Evolutionary conservation across 2,329 filamentous ascomycete genomes (phyloP).

Genomic region (Trichoderma simmonsii): DNA sequence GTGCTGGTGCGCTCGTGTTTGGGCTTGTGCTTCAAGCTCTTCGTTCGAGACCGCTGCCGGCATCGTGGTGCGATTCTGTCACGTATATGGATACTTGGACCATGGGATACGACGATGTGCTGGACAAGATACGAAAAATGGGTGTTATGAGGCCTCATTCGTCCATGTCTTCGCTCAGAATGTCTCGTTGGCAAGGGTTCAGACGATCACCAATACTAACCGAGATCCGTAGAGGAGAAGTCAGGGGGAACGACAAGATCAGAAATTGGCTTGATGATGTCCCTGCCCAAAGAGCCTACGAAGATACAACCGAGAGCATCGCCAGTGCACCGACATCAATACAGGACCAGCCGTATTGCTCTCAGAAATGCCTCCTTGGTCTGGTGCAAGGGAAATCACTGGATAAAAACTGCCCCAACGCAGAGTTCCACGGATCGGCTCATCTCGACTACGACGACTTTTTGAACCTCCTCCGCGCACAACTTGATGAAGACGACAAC

Average conservation of each 20-base stretch:
- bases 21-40: conserved; percentile 37
- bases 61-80: conserved; percentile 32
- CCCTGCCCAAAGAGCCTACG: background rate
- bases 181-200: conserved; percentile 31
- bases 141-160: conserved; percentile 22
- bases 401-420: conserved; percentile 22
- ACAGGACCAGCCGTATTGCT: conserved; percentile 29
- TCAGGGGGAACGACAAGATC: background rate
- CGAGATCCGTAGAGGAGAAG: background rate
- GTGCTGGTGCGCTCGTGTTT: conserved; percentile 38
- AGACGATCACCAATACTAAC: background rate
- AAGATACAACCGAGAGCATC: background rate
- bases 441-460: background rate
- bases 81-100: conserved; percentile 32
- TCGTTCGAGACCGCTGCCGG: conserved; percentile 26
- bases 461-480: background rate
- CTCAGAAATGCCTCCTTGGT: conserved; percentile 28
- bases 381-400: conserved; percentile 24
- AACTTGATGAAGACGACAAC: background rate
- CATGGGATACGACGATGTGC: conserved; percentile 33
- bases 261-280: background rate
- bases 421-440: background rate
- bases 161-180: conserved; percentile 26
- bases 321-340: background rate
- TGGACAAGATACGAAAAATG: conserved; percentile 27